phyloP scores from a whole-genome alignment of 1,284 basidiomycete species.

The Melampsora americana region DNA sequence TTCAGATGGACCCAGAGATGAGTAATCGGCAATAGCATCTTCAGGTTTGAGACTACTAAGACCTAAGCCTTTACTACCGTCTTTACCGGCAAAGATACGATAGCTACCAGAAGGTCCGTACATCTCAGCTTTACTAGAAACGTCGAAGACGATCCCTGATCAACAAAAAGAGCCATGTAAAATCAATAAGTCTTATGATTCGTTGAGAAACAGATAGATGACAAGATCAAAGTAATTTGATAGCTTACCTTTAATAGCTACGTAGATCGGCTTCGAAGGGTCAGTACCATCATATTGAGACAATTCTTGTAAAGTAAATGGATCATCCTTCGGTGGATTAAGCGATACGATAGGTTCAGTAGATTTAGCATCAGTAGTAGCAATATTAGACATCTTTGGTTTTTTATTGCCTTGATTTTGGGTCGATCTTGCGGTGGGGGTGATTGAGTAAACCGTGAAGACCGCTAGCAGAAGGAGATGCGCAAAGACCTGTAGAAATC shows the following conservation, averaged over 20 bases:
- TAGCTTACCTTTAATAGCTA: slow-evolving; percentile 75
- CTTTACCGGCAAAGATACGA: slow-evolving; percentile 61
- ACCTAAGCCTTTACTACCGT: slow-evolving; percentile 55
- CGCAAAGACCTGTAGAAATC: too few relatives aligned
- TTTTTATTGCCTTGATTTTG: too few relatives aligned
- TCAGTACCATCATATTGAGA: slow-evolving; percentile 68
- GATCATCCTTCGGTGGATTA: slow-evolving; percentile 71
- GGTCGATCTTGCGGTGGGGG: too few relatives aligned
- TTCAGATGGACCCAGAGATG: slow-evolving; percentile 69
- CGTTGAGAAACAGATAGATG: slow-evolving; percentile 8
- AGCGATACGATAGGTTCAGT: slow-evolving; percentile 56
- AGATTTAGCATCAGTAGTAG: too few relatives aligned
- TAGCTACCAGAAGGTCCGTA: slow-evolving; percentile 72
- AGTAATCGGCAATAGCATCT: slow-evolving; percentile 86
- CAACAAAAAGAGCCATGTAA: slow-evolving; percentile 38
- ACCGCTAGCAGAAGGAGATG: too few relatives aligned
- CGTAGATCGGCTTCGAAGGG: slow-evolving; percentile 69
- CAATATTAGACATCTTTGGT: too few relatives aligned
- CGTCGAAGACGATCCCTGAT: slow-evolving; percentile 76
- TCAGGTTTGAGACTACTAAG: slow-evolving; percentile 78
- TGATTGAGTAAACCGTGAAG: too few relatives aligned
- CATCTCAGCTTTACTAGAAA: slow-evolving; percentile 69
- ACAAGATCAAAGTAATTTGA: slow-evolving; percentile 8
- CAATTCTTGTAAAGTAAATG: slow-evolving; percentile 68
- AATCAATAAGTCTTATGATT: slow-evolving; percentile 9